phyloP scores from a whole-genome alignment of 768 basidiomycete genomes.

The Leccinum subgranulosum region DNA sequence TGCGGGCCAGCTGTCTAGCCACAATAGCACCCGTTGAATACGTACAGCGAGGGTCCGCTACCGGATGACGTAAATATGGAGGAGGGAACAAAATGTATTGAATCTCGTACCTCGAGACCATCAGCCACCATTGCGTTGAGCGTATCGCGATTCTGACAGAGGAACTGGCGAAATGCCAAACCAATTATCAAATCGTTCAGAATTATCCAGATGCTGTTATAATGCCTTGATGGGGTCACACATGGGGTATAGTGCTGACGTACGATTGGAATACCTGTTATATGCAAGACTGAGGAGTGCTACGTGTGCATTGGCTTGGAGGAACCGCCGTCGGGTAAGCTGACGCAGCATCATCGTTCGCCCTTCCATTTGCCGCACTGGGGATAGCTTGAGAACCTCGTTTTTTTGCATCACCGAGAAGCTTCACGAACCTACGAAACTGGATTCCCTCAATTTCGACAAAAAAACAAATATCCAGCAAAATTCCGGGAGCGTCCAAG shows the following conservation, averaged over 20 bases:
- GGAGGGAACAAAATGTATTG: not conserved
- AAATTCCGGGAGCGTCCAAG: not conserved
- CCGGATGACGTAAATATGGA: not conserved
- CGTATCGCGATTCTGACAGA: conserved; percentile 59
- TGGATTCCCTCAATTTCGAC: conserved; percentile 16
- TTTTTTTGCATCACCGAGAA: not conserved
- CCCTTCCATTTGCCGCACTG: conserved; percentile 62
- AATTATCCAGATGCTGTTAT: conserved; percentile 88
- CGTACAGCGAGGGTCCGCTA: conserved; percentile 29
- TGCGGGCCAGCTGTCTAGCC: conserved; percentile 95
- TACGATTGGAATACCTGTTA: conserved; percentile 50
- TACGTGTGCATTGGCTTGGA: conserved; percentile 34
- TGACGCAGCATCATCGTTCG: conserved; percentile 47
- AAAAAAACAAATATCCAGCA: not conserved
- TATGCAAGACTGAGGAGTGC: conserved; percentile 52
- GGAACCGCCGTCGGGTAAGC: conserved; percentile 35
- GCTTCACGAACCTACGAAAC: conserved; percentile 24
- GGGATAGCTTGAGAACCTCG: not conserved
- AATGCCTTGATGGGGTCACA: conserved; percentile 54
- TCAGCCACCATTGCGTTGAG: conserved; percentile 41
- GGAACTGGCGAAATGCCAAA: conserved; percentile 61
- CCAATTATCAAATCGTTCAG: conserved; percentile 91
- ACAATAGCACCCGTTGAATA: conserved; percentile 55
- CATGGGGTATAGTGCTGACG: not conserved
- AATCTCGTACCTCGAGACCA: conserved; percentile 39